Base-by-base conservation (phyloP, 305 asterid genomes). In the Rubia balearica region DNA sequence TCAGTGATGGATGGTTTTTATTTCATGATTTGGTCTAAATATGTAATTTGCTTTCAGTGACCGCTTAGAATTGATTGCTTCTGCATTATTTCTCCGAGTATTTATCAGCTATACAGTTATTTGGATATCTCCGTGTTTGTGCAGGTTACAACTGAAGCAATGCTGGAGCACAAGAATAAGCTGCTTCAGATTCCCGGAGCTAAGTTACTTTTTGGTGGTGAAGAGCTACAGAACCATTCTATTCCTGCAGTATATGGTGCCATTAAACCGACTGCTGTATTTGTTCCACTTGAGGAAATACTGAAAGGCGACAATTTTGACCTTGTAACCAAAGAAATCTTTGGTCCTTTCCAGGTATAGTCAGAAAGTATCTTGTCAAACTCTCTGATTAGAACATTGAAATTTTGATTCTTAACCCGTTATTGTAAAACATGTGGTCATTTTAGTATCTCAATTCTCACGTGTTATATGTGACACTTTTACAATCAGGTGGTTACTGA, bases 281-380 rank as follows among this genome's bases (percentile, higher is more conserved):
- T 86, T 75, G 66, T 94, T 71, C 99, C 99, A n/a, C 84, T 94
- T 0, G 93, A 88, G 74, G 96, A 94, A 83, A 88, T 94, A 64
- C 66, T 89, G 61, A 89, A 91, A 75, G 92, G 79, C 9, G 68
- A 80, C 10, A 90, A 94, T 77, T 94, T 81, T 61, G 89, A 78
- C 73, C 88, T 94, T 16, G 97, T 89, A 38, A 89, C 96, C 0
- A 86, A 82, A 80, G 99, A 94, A 84, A 87, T 89, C 12, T 94
- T 91, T 64, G 99, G 99, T n/a, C 99, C 99, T 9, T 91, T 94
- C 83, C 97, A 91, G 96, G 99, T 91, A 85, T 64, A 33, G 38
- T 33, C 57, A 59, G 41, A 55, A 11, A 8, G 49, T 24, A 33
- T 64, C 56, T 8, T 0, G 13, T 22, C 21, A 21, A 55, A 16